These are phyloP conservation scores for Glycine soja DNA, from an alignment of 306 rosid genomes.

Conservation along the genomic window DNA sequence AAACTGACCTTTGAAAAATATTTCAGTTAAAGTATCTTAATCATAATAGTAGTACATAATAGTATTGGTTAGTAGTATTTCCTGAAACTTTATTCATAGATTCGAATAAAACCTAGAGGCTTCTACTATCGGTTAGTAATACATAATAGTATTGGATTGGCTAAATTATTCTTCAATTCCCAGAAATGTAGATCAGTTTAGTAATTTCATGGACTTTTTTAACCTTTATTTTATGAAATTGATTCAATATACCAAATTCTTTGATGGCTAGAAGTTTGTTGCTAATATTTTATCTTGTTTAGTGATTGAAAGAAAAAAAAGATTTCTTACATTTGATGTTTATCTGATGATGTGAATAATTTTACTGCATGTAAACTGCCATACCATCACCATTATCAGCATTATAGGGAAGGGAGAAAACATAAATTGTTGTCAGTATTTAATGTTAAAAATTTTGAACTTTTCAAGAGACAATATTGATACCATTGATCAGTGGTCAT, in stretches of 20 bases:
- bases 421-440: neutral
- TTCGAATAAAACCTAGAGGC: slow-evolving; percentile 8
- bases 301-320: neutral
- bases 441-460: neutral
- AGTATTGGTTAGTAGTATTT: too few relatives aligned
- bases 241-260: neutral
- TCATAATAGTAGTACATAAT: too few relatives aligned
- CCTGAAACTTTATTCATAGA: slow-evolving; percentile 22
- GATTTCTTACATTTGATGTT: neutral
- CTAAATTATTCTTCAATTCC: neutral
- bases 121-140: neutral
- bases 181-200: neutral
- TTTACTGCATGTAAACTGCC: neutral
- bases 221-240: slow-evolving; percentile 10
- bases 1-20: slow-evolving; percentile 14
- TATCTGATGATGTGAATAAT: neutral
- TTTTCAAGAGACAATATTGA: neutral
- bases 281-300: slow-evolving; percentile 20
- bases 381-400: neutral
- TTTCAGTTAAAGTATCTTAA: slow-evolving; percentile 1
- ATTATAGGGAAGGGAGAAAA: neutral
- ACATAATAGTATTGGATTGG: neutral
- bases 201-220: neutral
- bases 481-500: neutral
- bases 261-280: slow-evolving; percentile 4